Evolutionary conservation across 768 basidiomycete species (phyloP).

Genomic region (Chiua virens): DNA sequence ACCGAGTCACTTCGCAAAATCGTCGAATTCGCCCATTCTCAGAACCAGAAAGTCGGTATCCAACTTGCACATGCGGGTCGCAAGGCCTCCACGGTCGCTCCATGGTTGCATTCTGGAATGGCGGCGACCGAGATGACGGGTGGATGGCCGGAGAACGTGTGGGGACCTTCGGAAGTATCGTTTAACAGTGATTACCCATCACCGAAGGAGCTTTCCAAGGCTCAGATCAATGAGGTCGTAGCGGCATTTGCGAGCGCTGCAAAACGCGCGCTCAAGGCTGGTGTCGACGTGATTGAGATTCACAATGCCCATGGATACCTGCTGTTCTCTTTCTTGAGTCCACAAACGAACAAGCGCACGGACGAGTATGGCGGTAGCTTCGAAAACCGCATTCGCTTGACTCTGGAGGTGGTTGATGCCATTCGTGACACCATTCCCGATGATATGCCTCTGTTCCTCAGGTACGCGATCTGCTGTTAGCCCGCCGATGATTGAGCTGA

Average conservation of each 20-base stretch:
- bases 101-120: conserved; percentile 50
- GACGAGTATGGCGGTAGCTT: conserved; percentile 72
- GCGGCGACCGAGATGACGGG: conserved; percentile 37
- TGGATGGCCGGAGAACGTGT: conserved; percentile 57
- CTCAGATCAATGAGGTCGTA: conserved; percentile 57
- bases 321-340: conserved; percentile 56
- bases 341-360: conserved; percentile 58
- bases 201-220: conserved; percentile 56
- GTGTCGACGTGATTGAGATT: too few species aligned
- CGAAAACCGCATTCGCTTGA: conserved; percentile 67
- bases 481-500: neutral
- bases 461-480: conserved; percentile 38
- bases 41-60: conserved; percentile 67
- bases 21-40: conserved; percentile 71
- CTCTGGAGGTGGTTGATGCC: conserved; percentile 62
- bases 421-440: conserved; percentile 59
- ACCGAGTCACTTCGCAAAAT: conserved; percentile 46
- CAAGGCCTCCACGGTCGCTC: conserved; percentile 65
- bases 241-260: conserved; percentile 54
- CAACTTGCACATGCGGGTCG: conserved; percentile 78
- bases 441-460: conserved; percentile 70
- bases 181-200: conserved; percentile 43
- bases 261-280: conserved; percentile 54
- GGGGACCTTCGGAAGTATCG: conserved; percentile 55
- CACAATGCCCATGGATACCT: conserved; percentile 68